Evolutionary conservation across 768 basidiomycete species (phyloP).

Genomic region (Leccinum incarnatum): DNA sequence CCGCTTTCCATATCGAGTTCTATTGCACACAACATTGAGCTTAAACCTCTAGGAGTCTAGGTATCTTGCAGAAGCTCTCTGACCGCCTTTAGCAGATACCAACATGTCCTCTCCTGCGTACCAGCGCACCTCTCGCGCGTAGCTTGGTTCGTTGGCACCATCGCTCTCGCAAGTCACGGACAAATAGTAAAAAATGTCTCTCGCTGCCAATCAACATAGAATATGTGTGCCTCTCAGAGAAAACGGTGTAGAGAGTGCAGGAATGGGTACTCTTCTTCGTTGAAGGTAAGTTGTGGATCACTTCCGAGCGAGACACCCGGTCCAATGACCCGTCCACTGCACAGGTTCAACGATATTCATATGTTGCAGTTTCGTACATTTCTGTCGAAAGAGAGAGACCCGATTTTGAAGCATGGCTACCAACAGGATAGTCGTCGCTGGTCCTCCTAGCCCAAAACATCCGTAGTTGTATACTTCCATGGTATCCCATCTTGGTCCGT

Average conservation of each 20-base stretch:
- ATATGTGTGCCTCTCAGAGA: too few species aligned
- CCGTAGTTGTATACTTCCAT: constrained; percentile 77
- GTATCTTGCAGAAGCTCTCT: too few species aligned
- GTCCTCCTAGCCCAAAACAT: constrained; percentile 76
- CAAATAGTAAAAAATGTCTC: too few species aligned
- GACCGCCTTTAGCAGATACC: too few species aligned
- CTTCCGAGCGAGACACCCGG: constrained; percentile 35
- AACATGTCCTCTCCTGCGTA: too few species aligned
- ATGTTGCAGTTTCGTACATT: constrained; percentile 70
- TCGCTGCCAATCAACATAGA: too few species aligned
- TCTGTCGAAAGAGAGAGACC: constrained; percentile 65
- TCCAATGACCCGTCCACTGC: constrained; percentile 58
- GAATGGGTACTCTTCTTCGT: constrained; percentile 69
- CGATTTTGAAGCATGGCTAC: constrained; percentile 71
- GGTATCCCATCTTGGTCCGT: constrained; percentile 65
- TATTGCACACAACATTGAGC: too few species aligned
- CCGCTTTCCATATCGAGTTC: too few species aligned
- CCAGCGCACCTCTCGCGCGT: too few species aligned
- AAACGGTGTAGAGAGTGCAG: constrained; percentile 29
- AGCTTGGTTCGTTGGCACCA: too few species aligned
- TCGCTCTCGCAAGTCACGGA: too few species aligned
- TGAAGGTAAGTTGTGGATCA: constrained; percentile 45
- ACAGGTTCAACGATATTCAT: constrained; percentile 50
- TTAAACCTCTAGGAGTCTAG: too few species aligned
- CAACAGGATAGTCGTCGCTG: constrained; percentile 53